A percentile compares a stretch with the other conserved stretches of the same genome.
These are phyloP conservation scores for Eutypella sp. DNA, from an alignment of 2,329 filamentous ascomycete genomes.

Conservation along the genomic window DNA sequence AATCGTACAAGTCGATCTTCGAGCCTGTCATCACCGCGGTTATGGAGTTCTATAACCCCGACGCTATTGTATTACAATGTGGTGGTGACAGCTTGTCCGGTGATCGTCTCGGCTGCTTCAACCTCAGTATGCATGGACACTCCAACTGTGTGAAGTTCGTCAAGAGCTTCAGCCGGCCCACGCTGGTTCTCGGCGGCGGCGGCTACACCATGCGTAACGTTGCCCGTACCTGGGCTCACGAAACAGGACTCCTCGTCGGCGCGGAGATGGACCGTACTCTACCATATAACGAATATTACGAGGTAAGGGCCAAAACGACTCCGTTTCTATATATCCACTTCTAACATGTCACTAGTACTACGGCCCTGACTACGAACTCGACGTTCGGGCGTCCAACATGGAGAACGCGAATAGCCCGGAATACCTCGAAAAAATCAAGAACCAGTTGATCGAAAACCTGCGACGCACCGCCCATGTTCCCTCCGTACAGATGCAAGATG, in stretches of 20 bases:
- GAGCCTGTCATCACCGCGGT: conserved; percentile 82
- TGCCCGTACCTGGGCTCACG: conserved; percentile 93
- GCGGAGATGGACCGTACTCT: conserved; percentile 76
- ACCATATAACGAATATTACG: conserved; percentile 95
- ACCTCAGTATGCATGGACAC: conserved; percentile 93
- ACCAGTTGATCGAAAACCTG: conserved; percentile 79
- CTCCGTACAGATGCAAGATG: conserved; percentile 85
- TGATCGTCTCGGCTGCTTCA: conserved; percentile 93
- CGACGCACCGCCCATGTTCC: conserved; percentile 80
- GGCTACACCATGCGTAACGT: conserved; percentile 98
- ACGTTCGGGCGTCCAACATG: conserved; percentile 82
- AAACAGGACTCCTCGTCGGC: conserved; percentile 85
- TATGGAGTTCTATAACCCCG: conserved; percentile 81
- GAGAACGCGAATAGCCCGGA: conserved; percentile 85
- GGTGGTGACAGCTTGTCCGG: conserved; percentile 93
- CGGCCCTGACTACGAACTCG: conserved; percentile 82
- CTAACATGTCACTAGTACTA: conserved; percentile 67
- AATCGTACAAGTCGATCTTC: conserved; percentile 86
- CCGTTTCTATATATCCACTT: conserved; percentile 3
- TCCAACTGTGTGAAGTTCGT: conserved; percentile 91
- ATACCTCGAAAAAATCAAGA: conserved; percentile 77
- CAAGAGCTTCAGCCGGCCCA: conserved; percentile 77
- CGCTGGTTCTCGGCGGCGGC: conserved; percentile 90
- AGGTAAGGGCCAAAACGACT: conserved; percentile 52
- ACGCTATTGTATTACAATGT: conserved; percentile 92